These are phyloP conservation scores for Trichosanthes cucumerina DNA, from an alignment of 306 rosid species.

Conservation along the genomic window DNA sequence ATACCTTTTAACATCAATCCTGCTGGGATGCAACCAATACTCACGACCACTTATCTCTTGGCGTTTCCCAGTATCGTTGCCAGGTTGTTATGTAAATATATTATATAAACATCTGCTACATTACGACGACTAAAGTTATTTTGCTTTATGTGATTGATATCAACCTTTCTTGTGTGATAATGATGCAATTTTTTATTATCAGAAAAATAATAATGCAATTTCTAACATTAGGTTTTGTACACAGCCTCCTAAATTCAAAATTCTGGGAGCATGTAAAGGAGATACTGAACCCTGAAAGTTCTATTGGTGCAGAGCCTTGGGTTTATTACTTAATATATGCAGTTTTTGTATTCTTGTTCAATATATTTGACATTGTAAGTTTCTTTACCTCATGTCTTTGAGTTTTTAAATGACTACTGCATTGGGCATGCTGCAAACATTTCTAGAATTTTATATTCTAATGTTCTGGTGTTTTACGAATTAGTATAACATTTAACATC, in stretches of 20 bases:
- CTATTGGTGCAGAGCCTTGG: slow-evolving; percentile 91
- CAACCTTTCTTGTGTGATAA: background rate
- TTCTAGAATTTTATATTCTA: background rate
- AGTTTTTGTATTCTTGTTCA: slow-evolving; percentile 83
- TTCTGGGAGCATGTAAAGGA: slow-evolving; percentile 88
- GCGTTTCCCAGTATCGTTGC: slow-evolving; percentile 86
- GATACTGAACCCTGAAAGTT: slow-evolving; percentile 79
- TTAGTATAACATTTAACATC: background rate
- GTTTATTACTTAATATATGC: slow-evolving; percentile 86
- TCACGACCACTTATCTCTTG: slow-evolving; percentile 88
- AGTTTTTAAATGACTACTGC: background rate
- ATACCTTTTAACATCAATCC: slow-evolving; percentile 96
- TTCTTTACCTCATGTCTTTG: slow-evolving; percentile 19
- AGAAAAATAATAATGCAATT: background rate
- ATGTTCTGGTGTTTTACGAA: background rate
- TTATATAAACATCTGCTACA: background rate
- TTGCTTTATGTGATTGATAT: slow-evolving; percentile 6
- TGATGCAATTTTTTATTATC: background rate
- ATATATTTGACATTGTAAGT: slow-evolving; percentile 95
- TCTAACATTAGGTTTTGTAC: slow-evolving; percentile 9
- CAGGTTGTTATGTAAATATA: slow-evolving; percentile 28
- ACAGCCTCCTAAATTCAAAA: slow-evolving; percentile 74
- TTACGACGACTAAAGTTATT: background rate
- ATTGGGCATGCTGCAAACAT: slow-evolving; percentile 5
- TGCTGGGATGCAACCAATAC: slow-evolving; percentile 97